A percentile compares a stretch with the other conserved stretches of the same genome.
Evolutionary conservation across 2,329 filamentous ascomycete species (phyloP).

Genomic region (Aureobasidium sp.): DNA sequence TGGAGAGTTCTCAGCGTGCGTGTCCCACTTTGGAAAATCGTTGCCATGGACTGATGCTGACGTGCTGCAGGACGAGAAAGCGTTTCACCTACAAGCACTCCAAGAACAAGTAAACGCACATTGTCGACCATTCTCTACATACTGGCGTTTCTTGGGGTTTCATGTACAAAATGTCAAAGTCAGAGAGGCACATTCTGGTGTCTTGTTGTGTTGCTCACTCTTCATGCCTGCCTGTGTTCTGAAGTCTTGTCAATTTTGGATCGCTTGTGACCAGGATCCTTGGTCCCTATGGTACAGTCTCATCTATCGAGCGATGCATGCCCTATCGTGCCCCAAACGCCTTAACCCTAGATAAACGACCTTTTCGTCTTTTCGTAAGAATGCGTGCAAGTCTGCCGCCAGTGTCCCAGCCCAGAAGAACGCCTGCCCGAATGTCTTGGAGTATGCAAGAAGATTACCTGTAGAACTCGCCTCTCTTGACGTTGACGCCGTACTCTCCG

Average conservation of each 20-base stretch:
- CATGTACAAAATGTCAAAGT: constrained; percentile 4
- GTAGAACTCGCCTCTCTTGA: constrained; percentile 97
- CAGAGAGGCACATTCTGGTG: background rate
- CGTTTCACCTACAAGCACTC: constrained; percentile 59
- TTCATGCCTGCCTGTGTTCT: background rate
- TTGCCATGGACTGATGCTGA: background rate
- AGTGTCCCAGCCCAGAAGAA: background rate
- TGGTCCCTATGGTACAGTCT: background rate
- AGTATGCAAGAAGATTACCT: constrained; percentile 42
- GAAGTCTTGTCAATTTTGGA: background rate
- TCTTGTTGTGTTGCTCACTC: background rate
- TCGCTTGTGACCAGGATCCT: background rate
- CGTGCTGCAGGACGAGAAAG: constrained; percentile 51
- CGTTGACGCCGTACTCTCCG: constrained; percentile 93
- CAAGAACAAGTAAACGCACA: constrained; percentile 51
- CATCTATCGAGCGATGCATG: constrained; percentile 8
- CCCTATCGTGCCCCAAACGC: background rate
- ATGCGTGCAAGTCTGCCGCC: background rate
- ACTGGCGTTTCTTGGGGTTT: background rate
- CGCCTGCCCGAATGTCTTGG: background rate
- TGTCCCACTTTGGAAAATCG: constrained; percentile 20
- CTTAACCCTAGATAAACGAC: background rate
- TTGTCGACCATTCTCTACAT: background rate
- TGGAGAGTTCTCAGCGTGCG: constrained; percentile 83
- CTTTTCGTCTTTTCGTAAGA: constrained; percentile 3